These are phyloP conservation scores for Diaporthe ilicicola DNA, from an alignment of 2,329 filamentous ascomycete species.

Conservation along the genomic window DNA sequence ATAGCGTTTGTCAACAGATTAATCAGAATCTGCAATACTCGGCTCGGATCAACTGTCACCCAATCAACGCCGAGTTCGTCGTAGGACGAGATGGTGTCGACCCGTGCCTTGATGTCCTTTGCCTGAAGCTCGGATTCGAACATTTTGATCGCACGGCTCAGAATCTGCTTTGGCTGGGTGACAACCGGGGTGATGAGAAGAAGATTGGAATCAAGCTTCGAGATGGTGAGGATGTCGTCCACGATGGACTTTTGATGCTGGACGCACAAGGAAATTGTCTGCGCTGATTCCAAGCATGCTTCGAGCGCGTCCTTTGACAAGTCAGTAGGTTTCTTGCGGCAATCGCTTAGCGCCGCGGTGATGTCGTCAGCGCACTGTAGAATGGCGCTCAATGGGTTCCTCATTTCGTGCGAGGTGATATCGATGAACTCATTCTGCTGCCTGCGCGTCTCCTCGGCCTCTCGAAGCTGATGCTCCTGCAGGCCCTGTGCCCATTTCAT, in stretches of 20 bases:
- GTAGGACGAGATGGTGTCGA: slow-evolving; percentile 57
- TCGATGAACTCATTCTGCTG: slow-evolving; percentile 66
- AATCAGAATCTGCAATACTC: slow-evolving; percentile 67
- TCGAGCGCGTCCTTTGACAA: slow-evolving; percentile 47
- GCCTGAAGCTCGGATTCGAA: slow-evolving; percentile 65
- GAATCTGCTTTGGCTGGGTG: slow-evolving; percentile 59
- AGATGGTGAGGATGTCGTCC: slow-evolving; percentile 57
- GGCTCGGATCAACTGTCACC: slow-evolving; percentile 64
- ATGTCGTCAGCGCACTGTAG: slow-evolving; percentile 67
- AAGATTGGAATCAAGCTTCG: slow-evolving; percentile 63
- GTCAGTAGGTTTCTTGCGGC: slow-evolving; percentile 37
- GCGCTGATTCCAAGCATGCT: slow-evolving; percentile 61
- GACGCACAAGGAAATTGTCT: slow-evolving; percentile 64
- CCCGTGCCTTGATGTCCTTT: slow-evolving; percentile 62
- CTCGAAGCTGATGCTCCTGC: slow-evolving; percentile 46
- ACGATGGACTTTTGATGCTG: slow-evolving; percentile 65
- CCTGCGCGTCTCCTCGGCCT: slow-evolving; percentile 49
- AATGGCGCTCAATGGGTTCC: slow-evolving; percentile 64
- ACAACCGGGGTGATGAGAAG: slow-evolving; percentile 64
- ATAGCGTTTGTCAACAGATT: slow-evolving; percentile 70
- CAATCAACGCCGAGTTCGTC: slow-evolving; percentile 59
- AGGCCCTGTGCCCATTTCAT: slow-evolving; percentile 52
- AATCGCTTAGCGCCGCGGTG: slow-evolving; percentile 36
- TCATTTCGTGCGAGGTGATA: slow-evolving; percentile 60
- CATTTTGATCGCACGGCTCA: slow-evolving; percentile 64